Evolutionary conservation across 2,329 filamentous ascomycete genomes (phyloP).

Genomic region (Calonectria montana): DNA sequence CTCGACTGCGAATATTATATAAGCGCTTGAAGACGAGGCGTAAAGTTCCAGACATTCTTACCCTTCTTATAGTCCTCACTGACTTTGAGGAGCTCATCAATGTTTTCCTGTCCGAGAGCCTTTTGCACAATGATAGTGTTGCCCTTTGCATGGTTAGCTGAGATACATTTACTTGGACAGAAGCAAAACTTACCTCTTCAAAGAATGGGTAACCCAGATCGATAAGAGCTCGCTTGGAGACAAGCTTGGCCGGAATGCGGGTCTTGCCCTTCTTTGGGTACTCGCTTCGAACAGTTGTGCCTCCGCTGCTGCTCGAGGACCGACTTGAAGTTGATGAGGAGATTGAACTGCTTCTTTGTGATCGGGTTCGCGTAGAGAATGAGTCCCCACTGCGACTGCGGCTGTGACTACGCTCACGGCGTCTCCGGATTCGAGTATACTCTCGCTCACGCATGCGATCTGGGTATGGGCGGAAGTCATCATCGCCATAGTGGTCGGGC

Average conservation of each 20-base stretch:
- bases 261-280: constrained; percentile 91
- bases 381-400: constrained; percentile 52
- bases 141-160: constrained; percentile 62
- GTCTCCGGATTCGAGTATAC: constrained; percentile 61
- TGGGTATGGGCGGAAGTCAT: constrained; percentile 74
- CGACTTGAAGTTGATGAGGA: constrained; percentile 58
- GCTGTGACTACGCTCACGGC: constrained; percentile 50
- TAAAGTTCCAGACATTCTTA: constrained; percentile 45
- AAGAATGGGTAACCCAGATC: constrained; percentile 88
- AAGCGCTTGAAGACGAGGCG: background rate
- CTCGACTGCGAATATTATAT: constrained; percentile 20
- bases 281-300: constrained; percentile 66
- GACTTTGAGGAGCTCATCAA: constrained; percentile 86
- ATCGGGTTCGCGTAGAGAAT: constrained; percentile 52
- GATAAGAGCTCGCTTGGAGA: constrained; percentile 82
- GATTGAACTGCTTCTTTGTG: constrained; percentile 55
- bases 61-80: constrained; percentile 81
- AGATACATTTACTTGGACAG: background rate
- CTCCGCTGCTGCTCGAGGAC: constrained; percentile 60
- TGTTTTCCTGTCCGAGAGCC: constrained; percentile 89
- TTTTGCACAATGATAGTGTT: constrained; percentile 84
- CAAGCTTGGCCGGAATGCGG: constrained; percentile 82
- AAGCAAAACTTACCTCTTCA: constrained; percentile 74
- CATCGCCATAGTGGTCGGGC: constrained; percentile 76
- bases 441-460: constrained; percentile 73